Evolutionary conservation across 1,139 yeast species (phyloP).

Genomic region (Hansenula lynferdii): DNA sequence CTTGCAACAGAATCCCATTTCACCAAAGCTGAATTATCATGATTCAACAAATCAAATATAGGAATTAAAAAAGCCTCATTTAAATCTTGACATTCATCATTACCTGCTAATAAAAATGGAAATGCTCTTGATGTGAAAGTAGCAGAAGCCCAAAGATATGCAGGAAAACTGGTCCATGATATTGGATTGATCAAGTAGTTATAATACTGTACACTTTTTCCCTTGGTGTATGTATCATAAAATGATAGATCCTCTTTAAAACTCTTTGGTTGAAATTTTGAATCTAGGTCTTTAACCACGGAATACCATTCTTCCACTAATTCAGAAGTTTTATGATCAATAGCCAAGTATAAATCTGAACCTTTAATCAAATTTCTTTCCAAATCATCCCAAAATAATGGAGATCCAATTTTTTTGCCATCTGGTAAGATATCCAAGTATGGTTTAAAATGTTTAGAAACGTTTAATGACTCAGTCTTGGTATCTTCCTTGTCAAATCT

Average conservation of each 20-base stretch:
- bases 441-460: conserved; percentile 34
- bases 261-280: conserved; percentile 6
- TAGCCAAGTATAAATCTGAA: conserved; percentile 45
- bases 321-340: conserved; percentile 18
- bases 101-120: conserved; percentile 49
- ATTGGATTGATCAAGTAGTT: conserved; percentile 17
- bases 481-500: conserved; percentile 26
- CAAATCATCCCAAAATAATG: conserved; percentile 55
- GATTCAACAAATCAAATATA: conserved; percentile 73
- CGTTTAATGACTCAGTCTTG: conserved; percentile 9
- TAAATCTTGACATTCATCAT: conserved; percentile 25
- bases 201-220: conserved; percentile 17
- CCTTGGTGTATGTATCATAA: conserved; percentile 12
- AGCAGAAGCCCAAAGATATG: conserved; percentile 70
- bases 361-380: conserved; percentile 54
- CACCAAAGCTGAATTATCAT: conserved; percentile 55
- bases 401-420: conserved; percentile 44
- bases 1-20: conserved; percentile 46
- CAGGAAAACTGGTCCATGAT: conserved; percentile 58
- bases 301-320: conserved; percentile 23
- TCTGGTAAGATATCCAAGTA: conserved; percentile 60
- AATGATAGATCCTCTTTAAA: conserved; percentile 16
- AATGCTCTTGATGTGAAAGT: conserved; percentile 76
- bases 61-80: conserved; percentile 73
- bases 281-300: conserved; percentile 7